Conservation (phyloP, 352 stramenopile genomes). For the Globisporangium solare region DNA sequence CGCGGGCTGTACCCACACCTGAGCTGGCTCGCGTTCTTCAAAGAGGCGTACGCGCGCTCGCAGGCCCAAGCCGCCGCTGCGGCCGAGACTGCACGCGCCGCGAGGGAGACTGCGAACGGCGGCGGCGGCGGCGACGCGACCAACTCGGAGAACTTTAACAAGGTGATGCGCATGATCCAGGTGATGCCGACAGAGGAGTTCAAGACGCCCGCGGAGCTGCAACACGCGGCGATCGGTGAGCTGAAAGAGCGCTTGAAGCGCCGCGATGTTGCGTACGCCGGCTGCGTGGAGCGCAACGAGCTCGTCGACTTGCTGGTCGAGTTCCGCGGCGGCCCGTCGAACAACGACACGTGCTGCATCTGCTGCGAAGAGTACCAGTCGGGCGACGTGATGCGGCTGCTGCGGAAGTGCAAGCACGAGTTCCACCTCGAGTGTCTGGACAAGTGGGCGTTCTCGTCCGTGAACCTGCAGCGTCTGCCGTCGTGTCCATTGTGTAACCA, state of each 20-base stretch:
- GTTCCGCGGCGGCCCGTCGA: slow-evolving; percentile 71
- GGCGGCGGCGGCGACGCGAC: slow-evolving; percentile 1
- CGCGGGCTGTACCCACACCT: slow-evolving; percentile 14
- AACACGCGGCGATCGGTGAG: slow-evolving; percentile 47
- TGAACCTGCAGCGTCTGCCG: slow-evolving; percentile 58
- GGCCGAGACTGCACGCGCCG: slow-evolving; percentile 24
- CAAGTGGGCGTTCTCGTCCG: slow-evolving; percentile 82
- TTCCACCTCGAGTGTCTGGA: slow-evolving; percentile 88
- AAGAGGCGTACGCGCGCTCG: slow-evolving; percentile 40
- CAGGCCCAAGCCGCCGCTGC: slow-evolving; percentile 26
- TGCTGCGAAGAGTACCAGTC: slow-evolving; percentile 84
- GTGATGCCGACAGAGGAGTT: slow-evolving; percentile 82
- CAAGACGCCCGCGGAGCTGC: slow-evolving; percentile 50
- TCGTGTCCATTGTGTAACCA: slow-evolving; percentile 85
- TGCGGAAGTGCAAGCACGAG: slow-evolving; percentile 83
- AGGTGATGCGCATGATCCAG: slow-evolving; percentile 72
- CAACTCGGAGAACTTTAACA: slow-evolving; percentile 61
- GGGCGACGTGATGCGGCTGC: slow-evolving; percentile 68
- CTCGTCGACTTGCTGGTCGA: slow-evolving; percentile 65
- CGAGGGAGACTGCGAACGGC: slow-evolving; percentile 20
- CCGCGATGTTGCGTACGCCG: slow-evolving; percentile 50
- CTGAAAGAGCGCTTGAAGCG: slow-evolving; percentile 71
- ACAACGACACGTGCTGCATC: slow-evolving; percentile 87
- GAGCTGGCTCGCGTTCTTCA: slow-evolving; percentile 48
- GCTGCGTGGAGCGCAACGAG: slow-evolving; percentile 67